Conservation (phyloP, 805 yeast species). For the Helenozyma baotianmanensis region DNA sequence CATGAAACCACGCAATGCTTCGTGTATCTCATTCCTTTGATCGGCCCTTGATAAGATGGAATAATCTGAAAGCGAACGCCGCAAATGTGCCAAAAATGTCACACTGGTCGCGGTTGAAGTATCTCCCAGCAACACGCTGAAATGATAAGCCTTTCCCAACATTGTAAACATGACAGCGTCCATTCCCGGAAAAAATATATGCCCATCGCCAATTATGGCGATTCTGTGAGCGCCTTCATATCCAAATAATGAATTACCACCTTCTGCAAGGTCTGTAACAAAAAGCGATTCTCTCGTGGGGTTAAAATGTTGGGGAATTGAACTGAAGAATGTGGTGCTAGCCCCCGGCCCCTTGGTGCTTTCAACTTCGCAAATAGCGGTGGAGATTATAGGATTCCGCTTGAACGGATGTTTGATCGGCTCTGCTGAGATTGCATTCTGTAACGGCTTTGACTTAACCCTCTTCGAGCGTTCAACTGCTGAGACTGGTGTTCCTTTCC, state of each 20-base stretch:
- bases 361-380: slow-evolving; percentile 34
- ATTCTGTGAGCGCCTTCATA: slow-evolving; percentile 3
- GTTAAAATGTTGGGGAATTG: slow-evolving; percentile 3
- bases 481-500: too few relatives aligned
- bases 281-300: slow-evolving; percentile 10
- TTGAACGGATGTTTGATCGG: slow-evolving; percentile 1
- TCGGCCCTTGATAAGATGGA: slow-evolving; percentile 2
- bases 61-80: slow-evolving; percentile 12
- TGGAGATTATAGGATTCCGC: slow-evolving; percentile 24
- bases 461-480: too few relatives aligned
- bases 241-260: slow-evolving; percentile 7
- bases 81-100: slow-evolving; percentile 17
- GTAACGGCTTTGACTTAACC: too few relatives aligned
- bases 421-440: too few relatives aligned
- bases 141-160: slow-evolving; percentile 18
- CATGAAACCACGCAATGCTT: slow-evolving; percentile 19
- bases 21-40: slow-evolving; percentile 11
- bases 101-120: slow-evolving; percentile 16
- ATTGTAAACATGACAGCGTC: slow-evolving; percentile 11
- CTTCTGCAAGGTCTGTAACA: background rate
- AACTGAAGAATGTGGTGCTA: background rate
- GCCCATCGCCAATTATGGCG: slow-evolving; percentile 9
- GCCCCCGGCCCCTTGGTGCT: slow-evolving; percentile 17
- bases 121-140: slow-evolving; percentile 21
- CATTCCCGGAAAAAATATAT: slow-evolving; percentile 7